Conservation (phyloP, 257 asterid genomes). For the Craterostigma plantagineum region DNA sequence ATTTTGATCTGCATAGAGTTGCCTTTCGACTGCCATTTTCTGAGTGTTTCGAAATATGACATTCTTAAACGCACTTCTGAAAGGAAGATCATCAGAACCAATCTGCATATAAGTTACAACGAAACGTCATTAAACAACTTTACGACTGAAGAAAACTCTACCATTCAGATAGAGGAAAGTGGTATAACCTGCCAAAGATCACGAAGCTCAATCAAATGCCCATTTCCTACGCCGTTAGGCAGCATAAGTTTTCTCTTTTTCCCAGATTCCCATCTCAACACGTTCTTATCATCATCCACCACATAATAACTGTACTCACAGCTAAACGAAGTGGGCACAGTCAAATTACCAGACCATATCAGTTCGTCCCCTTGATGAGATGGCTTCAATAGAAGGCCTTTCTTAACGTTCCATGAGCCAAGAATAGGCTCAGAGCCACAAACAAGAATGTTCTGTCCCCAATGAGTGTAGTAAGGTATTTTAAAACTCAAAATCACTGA, state of each 20-base stretch:
- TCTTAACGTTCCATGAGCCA: slow-evolving; percentile 88
- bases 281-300: slow-evolving; percentile 63
- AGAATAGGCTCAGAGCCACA: slow-evolving; percentile 78
- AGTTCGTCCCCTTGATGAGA: slow-evolving; percentile 72
- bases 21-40: slow-evolving; percentile 27
- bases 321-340: slow-evolving; percentile 36
- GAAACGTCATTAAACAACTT: slow-evolving; percentile 2
- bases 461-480: slow-evolving; percentile 74
- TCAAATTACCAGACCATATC: slow-evolving; percentile 60
- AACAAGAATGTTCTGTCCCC: slow-evolving; percentile 82
- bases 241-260: slow-evolving; percentile 48
- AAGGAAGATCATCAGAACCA: slow-evolving; percentile 68
- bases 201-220: slow-evolving; percentile 57
- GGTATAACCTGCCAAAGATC: slow-evolving; percentile 83
- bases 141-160: too few species aligned
- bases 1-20: slow-evolving; percentile 23
- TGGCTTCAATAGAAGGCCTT: slow-evolving; percentile 67
- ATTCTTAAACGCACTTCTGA: slow-evolving; percentile 80
- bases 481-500: slow-evolving; percentile 50
- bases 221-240: slow-evolving; percentile 51
- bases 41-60: slow-evolving; percentile 48
- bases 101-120: slow-evolving; percentile 30
- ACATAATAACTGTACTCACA: slow-evolving; percentile 79
- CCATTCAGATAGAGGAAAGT: too few species aligned
- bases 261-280: slow-evolving; percentile 71